Evolutionary conservation across 768 basidiomycete species (phyloP).

Genomic region (Auricularia sp.): DNA sequence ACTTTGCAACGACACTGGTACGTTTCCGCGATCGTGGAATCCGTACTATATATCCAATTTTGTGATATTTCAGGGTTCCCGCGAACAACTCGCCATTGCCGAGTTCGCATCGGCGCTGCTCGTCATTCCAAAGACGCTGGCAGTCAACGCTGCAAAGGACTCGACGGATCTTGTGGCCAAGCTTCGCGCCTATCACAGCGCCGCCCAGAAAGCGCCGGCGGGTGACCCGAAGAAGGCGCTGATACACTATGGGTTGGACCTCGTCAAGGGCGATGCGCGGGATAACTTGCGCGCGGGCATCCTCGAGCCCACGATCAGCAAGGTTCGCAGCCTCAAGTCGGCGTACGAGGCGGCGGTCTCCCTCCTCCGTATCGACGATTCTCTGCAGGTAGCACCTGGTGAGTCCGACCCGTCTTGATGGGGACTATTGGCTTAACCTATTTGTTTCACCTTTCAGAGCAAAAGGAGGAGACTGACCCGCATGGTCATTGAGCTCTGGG

Average conservation of each 20-base stretch:
- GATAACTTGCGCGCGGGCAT: slow-evolving; percentile 93
- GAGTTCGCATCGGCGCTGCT: slow-evolving; percentile 91
- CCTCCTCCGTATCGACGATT: slow-evolving; percentile 88
- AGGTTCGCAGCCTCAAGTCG: slow-evolving; percentile 93
- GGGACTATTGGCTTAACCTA: slow-evolving; percentile 3
- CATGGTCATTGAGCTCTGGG: slow-evolving; percentile 51
- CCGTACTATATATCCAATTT: slow-evolving; percentile 3
- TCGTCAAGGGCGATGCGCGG: slow-evolving; percentile 87
- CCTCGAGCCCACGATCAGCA: slow-evolving; percentile 93
- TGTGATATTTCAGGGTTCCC: slow-evolving; percentile 60
- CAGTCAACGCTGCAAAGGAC: slow-evolving; percentile 97
- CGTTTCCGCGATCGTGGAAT: slow-evolving; percentile 20
- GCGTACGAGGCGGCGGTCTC: slow-evolving; percentile 96
- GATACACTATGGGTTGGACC: slow-evolving; percentile 87
- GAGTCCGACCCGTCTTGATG: slow-evolving; percentile 20
- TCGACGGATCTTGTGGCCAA: slow-evolving; percentile 96
- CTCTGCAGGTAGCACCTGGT: slow-evolving; percentile 87
- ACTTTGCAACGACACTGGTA: slow-evolving; percentile 96
- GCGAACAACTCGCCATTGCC: slow-evolving; percentile 98
- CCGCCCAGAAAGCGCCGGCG: slow-evolving; percentile 83
- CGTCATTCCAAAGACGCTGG: slow-evolving; percentile 91
- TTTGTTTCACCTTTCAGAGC: slow-evolving; percentile 42
- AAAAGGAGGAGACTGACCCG: slow-evolving; percentile 58
- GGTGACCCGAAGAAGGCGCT: slow-evolving; percentile 88
- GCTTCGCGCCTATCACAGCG: slow-evolving; percentile 92